Percentiles rank a stretch among this genome's conserved stretches.
phyloP scores from a whole-genome alignment of 2,329 filamentous ascomycete genomes.

The Trichoderma guizhouense region DNA sequence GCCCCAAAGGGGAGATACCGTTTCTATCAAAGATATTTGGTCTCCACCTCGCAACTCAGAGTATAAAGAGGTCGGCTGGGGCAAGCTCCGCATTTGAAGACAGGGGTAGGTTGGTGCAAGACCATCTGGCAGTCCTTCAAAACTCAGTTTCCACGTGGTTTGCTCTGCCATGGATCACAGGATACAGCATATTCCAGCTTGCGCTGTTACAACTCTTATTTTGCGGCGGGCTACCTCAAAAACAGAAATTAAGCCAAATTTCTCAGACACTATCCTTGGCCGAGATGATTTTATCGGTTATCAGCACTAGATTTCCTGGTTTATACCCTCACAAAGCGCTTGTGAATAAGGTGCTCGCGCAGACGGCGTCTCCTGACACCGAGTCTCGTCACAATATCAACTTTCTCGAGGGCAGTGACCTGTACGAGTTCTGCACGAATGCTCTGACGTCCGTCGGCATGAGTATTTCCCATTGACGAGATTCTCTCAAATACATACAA shows the following conservation, averaged over 20 bases:
- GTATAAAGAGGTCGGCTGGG: not conserved
- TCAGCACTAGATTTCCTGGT: slow-evolving; percentile 4
- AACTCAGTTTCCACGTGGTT: not conserved
- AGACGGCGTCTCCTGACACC: not conserved
- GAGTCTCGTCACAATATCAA: not conserved
- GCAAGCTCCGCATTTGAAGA: not conserved
- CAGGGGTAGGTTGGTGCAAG: not conserved
- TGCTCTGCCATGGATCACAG: slow-evolving; percentile 5
- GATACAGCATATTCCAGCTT: slow-evolving; percentile 13
- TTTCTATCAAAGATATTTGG: not conserved
- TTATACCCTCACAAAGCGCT: not conserved
- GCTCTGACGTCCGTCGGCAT: not conserved
- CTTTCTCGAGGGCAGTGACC: slow-evolving; percentile 9
- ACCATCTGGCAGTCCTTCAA: not conserved
- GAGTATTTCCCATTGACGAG: not conserved
- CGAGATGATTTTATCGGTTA: not conserved
- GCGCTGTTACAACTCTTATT: not conserved
- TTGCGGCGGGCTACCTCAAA: not conserved
- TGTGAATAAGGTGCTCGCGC: not conserved
- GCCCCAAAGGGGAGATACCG: not conserved
- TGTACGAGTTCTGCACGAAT: slow-evolving; percentile 7
- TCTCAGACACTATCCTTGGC: not conserved
- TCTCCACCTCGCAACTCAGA: not conserved
- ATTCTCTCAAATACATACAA: not conserved
- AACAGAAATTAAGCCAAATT: not conserved